Percentiles rank a stretch among this genome's conserved stretches.
phyloP scores from a whole-genome alignment of 306 rosid species.

The Dicorynia guianensis region DNA sequence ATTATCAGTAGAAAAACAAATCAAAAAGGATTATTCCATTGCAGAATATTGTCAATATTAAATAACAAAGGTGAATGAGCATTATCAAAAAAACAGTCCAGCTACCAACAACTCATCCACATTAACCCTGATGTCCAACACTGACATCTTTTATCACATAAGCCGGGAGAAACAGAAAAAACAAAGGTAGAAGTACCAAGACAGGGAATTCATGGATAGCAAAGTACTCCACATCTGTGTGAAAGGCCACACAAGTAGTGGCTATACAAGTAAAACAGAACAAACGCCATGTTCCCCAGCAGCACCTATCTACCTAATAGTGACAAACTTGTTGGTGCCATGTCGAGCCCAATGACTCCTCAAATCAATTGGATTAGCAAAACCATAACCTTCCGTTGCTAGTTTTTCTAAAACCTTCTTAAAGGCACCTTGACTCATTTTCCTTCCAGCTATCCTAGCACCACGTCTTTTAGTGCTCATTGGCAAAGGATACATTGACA shows the following conservation, averaged over 20 bases:
- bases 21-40: slow-evolving; percentile 27
- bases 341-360: slow-evolving; percentile 94
- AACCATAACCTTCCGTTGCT: slow-evolving; percentile 87
- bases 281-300: slow-evolving; percentile 42
- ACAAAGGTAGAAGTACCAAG: slow-evolving; percentile 53
- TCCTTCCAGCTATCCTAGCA: slow-evolving; percentile 95
- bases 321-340: slow-evolving; percentile 98
- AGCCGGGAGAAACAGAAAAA: slow-evolving; percentile 54
- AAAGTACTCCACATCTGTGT: slow-evolving; percentile 63
- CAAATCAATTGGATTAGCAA: slow-evolving; percentile 81
- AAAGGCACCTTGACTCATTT: slow-evolving; percentile 97
- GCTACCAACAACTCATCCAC: slow-evolving; percentile 64
- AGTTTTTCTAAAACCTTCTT: slow-evolving; percentile 97
- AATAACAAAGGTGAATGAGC: slow-evolving; percentile 48
- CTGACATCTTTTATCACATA: slow-evolving; percentile 59
- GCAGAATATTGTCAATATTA: slow-evolving; percentile 40
- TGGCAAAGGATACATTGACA: slow-evolving; percentile 90
- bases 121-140: slow-evolving; percentile 57
- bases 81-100: slow-evolving; percentile 54
- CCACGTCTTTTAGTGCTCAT: slow-evolving; percentile 95
- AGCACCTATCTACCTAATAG: slow-evolving; percentile 77
- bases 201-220: slow-evolving; percentile 59
- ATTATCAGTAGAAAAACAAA: slow-evolving; percentile 21
- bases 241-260: slow-evolving; percentile 69
- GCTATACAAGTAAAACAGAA: slow-evolving; percentile 66